Conservation (phyloP, 495 filamentous ascomycete species). For the Annulohypoxylon moriforme region DNA sequence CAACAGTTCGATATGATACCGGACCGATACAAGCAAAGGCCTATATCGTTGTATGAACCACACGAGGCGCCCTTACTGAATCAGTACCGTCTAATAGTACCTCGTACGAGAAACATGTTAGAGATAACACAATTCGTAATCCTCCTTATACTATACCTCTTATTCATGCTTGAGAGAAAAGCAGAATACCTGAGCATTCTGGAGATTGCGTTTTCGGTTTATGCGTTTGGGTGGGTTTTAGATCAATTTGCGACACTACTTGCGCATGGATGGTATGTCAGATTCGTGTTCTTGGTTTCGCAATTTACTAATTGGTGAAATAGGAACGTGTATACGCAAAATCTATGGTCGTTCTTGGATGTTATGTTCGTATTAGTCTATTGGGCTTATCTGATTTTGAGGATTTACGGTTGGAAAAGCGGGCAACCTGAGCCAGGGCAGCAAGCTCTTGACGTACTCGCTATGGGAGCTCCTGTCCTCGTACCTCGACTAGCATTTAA, state of each 20-base stretch:
- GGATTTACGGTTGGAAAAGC: constrained; percentile 65
- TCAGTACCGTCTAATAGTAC: constrained; percentile 79
- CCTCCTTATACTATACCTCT: constrained; percentile 70
- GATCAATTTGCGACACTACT: constrained; percentile 78
- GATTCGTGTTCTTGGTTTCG: neutral
- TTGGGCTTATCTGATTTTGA: constrained; percentile 67
- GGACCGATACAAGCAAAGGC: constrained; percentile 77
- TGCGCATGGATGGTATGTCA: constrained; percentile 72
- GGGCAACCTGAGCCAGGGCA: constrained; percentile 53
- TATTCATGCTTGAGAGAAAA: constrained; percentile 70
- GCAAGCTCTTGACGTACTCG: constrained; percentile 73
- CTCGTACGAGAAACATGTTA: constrained; percentile 72
- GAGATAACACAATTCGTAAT: constrained; percentile 75
- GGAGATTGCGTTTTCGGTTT: constrained; percentile 72
- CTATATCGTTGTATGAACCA: constrained; percentile 77
- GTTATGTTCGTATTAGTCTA: constrained; percentile 73
- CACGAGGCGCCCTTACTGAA: constrained; percentile 73
- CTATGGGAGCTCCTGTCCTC: constrained; percentile 75
- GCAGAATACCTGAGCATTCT: constrained; percentile 57
- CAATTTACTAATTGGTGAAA: constrained; percentile 22
- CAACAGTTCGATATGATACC: constrained; percentile 71
- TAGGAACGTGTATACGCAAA: constrained; percentile 80
- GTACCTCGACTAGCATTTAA: constrained; percentile 80
- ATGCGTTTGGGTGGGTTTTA: constrained; percentile 75
- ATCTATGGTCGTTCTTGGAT: constrained; percentile 83